Base-by-base conservation (phyloP, 139 green algal species). In the Chlamydomonas incerta region DNA sequence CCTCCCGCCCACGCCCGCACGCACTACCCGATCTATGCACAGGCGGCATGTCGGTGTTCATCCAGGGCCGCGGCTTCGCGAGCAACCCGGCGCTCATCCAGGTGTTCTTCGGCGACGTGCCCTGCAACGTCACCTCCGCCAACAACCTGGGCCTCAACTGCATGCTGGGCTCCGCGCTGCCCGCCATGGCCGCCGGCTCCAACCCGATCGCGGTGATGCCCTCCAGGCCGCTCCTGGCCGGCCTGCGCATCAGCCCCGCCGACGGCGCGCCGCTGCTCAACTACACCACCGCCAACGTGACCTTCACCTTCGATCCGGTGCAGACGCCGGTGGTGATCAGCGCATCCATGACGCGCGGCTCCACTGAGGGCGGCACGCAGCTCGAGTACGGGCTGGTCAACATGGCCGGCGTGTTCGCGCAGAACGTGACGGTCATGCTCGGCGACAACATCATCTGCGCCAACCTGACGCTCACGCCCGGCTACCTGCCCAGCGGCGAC, bases 321-420 rank as follows among this genome's bases (percentile, higher is more conserved):
- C 72, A 92, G 3, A 93, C 91, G 34, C 55, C 89, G n/a, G 70
- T 70, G 0, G 47, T 94, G 33, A 80, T 76, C 14, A 21, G 24
- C 46, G 67, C 91, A 1, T 82, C 14, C 26, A 89, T 91, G 24
- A 65, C 41, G 3, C 72, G 85, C 1, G 93, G 93, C 37, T 90
- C 88, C 18, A 93, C 93, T 17, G 93, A 90, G 50, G 93, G 93
- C 24, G 92, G 92, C 52, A 95, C 91, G 17, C n/a, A 29, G 4
- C 14, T 95, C n/a, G 88, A 62, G 0, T 70, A 94, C 37, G 84
- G 68, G 5, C 89, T 88, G 47, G 66, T 24, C 14, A 60, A 60
- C 77, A 80, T 92, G 24, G 33, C 0, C 6, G 23, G 57, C 8
- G 24, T 74, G 24, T 14, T 62, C n/a, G 66, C 18, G 14, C 26